These are phyloP conservation scores for Ceratobasidium sp. DNA, from an alignment of 1,284 basidiomycete genomes.

Conservation along the genomic window DNA sequence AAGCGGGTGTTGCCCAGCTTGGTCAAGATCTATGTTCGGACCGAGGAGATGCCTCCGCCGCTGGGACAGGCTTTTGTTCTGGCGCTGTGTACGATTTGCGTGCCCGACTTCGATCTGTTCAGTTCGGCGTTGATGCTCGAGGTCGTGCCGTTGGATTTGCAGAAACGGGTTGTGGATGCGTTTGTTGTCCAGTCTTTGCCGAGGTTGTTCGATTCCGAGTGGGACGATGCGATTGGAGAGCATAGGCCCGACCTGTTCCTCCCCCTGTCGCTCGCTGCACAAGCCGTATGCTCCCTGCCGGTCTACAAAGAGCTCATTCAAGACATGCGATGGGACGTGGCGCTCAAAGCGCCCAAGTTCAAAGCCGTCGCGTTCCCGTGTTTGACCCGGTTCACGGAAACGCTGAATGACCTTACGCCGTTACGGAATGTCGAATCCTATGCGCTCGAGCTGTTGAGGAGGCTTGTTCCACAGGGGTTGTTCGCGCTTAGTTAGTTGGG, in stretches of 20 bases:
- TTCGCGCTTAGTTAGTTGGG: conserved; percentile 34
- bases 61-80: conserved; percentile 29
- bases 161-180: conserved; percentile 37
- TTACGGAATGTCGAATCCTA: conserved; percentile 18
- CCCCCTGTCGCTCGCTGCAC: conserved; percentile 34
- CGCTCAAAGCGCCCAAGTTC: conserved; percentile 38
- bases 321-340: conserved; percentile 44
- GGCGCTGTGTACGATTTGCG: conserved; percentile 32
- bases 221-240: conserved; percentile 22
- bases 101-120: conserved; percentile 35
- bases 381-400: conserved; percentile 34
- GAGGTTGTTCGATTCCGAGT: conserved; percentile 27
- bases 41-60: conserved; percentile 40
- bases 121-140: conserved; percentile 36
- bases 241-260: conserved; percentile 29
- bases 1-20: conserved; percentile 14
- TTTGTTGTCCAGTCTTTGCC: conserved; percentile 29
- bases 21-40: conserved; percentile 32
- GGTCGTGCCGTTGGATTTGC: conserved; percentile 37
- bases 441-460: conserved; percentile 25
- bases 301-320: conserved; percentile 41
- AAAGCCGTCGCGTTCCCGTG: conserved; percentile 40
- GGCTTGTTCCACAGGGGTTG: conserved; percentile 23
- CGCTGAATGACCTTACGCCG: conserved; percentile 25
- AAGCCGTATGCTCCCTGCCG: conserved; percentile 15